A percentile compares a stretch with the other conserved stretches of the same genome.
Conservation (phyloP, 2,329 filamentous ascomycete species). For the Colletotrichum sp. region DNA sequence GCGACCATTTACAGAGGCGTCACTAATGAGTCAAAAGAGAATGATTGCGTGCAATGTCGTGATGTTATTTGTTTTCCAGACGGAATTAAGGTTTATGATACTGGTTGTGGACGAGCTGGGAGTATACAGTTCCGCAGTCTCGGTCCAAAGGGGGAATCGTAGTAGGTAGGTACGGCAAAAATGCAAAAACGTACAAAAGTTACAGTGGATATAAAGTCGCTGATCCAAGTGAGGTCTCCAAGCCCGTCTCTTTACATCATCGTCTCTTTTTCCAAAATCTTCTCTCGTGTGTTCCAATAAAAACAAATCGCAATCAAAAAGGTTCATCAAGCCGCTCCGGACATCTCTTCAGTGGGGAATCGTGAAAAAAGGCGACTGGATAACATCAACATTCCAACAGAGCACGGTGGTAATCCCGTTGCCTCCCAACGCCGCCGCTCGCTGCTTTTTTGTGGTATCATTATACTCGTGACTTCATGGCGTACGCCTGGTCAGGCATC, state of each 20-base stretch:
- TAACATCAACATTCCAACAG: constrained; percentile 22
- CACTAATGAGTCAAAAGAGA: neutral
- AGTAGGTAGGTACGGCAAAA: neutral
- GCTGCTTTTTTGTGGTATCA: constrained; percentile 1
- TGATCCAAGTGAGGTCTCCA: constrained; percentile 10
- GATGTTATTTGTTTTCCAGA: constrained; percentile 15
- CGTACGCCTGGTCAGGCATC: neutral
- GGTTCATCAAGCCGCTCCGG: constrained; percentile 15
- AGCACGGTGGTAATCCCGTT: constrained; percentile 3
- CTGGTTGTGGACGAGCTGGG: neutral
- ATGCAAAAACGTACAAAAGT: neutral
- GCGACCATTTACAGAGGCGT: neutral
- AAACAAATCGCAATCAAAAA: neutral
- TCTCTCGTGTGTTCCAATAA: neutral
- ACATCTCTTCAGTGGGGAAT: constrained; percentile 16
- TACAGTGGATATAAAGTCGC: constrained; percentile 13
- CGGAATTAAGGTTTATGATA: constrained; percentile 18
- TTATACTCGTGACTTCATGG: constrained; percentile 23
- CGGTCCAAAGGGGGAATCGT: neutral
- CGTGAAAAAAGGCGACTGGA: constrained; percentile 8
- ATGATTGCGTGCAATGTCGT: constrained; percentile 6
- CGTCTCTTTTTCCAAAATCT: neutral
- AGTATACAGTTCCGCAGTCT: neutral
- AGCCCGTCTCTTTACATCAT: neutral
- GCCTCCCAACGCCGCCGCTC: neutral